Percentiles rank a stretch among this genome's conserved stretches.
Conservation (phyloP, 768 basidiomycete species). For the Kwoniella heveanensis region DNA sequence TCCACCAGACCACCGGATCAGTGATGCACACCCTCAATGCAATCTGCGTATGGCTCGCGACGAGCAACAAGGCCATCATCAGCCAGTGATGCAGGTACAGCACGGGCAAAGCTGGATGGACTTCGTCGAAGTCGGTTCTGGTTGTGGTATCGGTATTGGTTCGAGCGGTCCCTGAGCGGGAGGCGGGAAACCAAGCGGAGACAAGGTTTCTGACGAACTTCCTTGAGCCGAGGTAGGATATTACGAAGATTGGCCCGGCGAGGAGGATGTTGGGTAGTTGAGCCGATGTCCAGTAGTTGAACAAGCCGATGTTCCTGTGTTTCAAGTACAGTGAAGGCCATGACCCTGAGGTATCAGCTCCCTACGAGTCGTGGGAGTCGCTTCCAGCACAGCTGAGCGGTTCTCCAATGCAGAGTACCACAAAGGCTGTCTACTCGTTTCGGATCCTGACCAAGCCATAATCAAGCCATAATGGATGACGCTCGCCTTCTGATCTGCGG, state of each 20-base stretch:
- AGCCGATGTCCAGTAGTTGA: slow-evolving; percentile 78
- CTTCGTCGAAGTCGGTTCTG: no score
- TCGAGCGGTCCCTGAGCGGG: no score
- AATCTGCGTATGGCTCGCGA: slow-evolving; percentile 86
- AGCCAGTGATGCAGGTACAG: slow-evolving; percentile 74
- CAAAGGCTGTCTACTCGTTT: no score
- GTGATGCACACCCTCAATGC: slow-evolving; percentile 73
- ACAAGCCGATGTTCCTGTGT: slow-evolving; percentile 72
- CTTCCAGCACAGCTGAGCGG: no score
- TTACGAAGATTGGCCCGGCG: slow-evolving; percentile 68
- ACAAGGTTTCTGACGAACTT: slow-evolving; percentile 25
- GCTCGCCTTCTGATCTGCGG: no score
- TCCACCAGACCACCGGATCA: slow-evolving; percentile 84
- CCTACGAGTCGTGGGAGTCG: no score
- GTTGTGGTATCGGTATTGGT: no score
- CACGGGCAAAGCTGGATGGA: slow-evolving; percentile 61
- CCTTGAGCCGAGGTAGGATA: slow-evolving; percentile 58
- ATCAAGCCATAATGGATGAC: no score
- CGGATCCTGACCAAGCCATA: no score
- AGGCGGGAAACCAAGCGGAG: slow-evolving; percentile 10
- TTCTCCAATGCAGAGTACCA: no score
- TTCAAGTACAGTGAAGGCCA: no score
- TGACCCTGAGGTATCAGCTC: no score
- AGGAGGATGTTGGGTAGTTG: slow-evolving; percentile 90
- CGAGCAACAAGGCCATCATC: slow-evolving; percentile 67